Percentiles rank a stretch among this genome's conserved stretches.
Evolutionary conservation across 2,329 filamentous ascomycete species (phyloP).

Genomic region (Cordyceps tenuipes): DNA sequence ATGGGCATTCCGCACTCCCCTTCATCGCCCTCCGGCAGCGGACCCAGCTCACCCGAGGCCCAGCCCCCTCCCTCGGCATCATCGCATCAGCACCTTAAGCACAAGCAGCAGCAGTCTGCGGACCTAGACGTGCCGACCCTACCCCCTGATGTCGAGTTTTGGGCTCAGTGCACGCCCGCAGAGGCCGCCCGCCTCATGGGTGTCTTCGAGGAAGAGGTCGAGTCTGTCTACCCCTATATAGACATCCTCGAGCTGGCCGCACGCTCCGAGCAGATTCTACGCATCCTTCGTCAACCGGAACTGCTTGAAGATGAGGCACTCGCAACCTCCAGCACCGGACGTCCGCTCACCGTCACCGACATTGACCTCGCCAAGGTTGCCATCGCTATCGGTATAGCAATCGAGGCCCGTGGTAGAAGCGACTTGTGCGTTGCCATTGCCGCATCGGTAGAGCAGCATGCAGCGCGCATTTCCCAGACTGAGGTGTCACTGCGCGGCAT

Average conservation of each 20-base stretch:
- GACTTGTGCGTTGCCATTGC: constrained; percentile 22
- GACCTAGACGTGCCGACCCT: constrained; percentile 13
- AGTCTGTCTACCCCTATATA: constrained; percentile 28
- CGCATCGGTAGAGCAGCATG: constrained; percentile 21
- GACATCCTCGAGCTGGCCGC: constrained; percentile 21
- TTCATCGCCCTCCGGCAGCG: not conserved
- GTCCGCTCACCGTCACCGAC: constrained; percentile 18
- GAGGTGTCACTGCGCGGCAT: constrained; percentile 27
- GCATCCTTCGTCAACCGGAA: constrained; percentile 15
- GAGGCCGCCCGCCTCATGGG: constrained; percentile 27
- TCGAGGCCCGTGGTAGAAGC: constrained; percentile 25
- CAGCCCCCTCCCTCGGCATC: constrained; percentile 13
- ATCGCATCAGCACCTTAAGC: constrained; percentile 4
- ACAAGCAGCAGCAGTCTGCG: constrained; percentile 15
- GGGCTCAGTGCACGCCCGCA: constrained; percentile 16
- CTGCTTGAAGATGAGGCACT: constrained; percentile 5
- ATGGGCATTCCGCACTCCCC: constrained; percentile 25
- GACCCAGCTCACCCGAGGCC: constrained; percentile 2
- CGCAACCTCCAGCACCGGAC: not conserved
- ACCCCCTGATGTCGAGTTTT: constrained; percentile 16
- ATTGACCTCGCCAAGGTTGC: constrained; percentile 27
- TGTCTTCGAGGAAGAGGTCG: constrained; percentile 32
- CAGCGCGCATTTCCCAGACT: constrained; percentile 21
- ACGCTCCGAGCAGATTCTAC: constrained; percentile 20
- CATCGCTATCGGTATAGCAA: constrained; percentile 24